Evolutionary conservation across 2,329 filamentous ascomycete species (phyloP).

Genomic region (Coniochaeta ligniaria): DNA sequence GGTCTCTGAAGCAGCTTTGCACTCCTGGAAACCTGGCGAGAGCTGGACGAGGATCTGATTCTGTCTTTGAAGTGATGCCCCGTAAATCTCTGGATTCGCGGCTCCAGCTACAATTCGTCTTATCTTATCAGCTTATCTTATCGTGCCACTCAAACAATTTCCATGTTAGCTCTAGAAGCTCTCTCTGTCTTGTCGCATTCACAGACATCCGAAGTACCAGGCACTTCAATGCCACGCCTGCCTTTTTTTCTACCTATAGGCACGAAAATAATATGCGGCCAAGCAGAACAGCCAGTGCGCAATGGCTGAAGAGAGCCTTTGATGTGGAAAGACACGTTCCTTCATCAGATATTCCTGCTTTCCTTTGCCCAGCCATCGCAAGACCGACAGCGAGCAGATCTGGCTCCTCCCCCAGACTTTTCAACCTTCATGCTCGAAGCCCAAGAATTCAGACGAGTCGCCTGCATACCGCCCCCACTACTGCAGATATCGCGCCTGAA

Average conservation of each 20-base stretch:
- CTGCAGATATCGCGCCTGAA: neutral
- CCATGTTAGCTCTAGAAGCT: neutral
- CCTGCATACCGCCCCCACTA: neutral
- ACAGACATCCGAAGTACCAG: neutral
- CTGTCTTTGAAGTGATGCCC: neutral
- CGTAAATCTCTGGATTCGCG: neutral
- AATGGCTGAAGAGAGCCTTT: slow-evolving; percentile 16
- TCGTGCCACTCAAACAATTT: neutral
- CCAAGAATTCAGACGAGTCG: neutral
- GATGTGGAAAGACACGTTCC: slow-evolving; percentile 11
- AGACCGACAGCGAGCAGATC: neutral
- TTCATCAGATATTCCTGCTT: slow-evolving; percentile 13
- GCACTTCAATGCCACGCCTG: neutral
- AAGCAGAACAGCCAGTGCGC: slow-evolving; percentile 10
- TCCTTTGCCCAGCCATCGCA: slow-evolving; percentile 14
- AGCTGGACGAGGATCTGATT: neutral
- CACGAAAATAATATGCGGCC: slow-evolving; percentile 6
- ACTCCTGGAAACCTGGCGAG: neutral
- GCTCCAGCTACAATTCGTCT: slow-evolving; percentile 3
- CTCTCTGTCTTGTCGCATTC: neutral
- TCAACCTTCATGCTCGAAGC: neutral
- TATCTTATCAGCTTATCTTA: slow-evolving; percentile 2
- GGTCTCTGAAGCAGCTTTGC: neutral
- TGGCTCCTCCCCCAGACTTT: neutral
- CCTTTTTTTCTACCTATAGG: neutral